A percentile compares a stretch with the other conserved stretches of the same genome.
Evolutionary conservation across 2,329 filamentous ascomycete genomes (phyloP).

Genomic region (Leptographium procerum): DNA sequence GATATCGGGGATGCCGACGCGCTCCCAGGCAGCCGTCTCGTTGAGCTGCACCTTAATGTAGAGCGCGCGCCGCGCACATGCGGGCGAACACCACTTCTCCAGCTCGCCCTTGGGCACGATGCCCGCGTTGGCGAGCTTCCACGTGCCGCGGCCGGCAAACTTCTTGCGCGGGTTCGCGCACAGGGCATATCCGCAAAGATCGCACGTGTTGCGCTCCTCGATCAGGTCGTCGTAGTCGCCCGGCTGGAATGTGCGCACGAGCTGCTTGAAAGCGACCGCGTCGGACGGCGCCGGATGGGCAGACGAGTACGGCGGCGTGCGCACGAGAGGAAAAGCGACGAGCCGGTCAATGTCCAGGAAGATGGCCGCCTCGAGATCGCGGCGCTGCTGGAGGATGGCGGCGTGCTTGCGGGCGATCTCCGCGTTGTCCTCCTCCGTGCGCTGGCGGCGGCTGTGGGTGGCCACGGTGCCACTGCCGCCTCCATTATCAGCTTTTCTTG

Average conservation of each 20-base stretch:
- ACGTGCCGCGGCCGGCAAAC: constrained; percentile 47
- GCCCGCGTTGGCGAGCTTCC: constrained; percentile 49
- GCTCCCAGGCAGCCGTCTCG: constrained; percentile 76
- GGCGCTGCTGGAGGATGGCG: constrained; percentile 68
- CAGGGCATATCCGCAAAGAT: constrained; percentile 71
- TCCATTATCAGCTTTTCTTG: constrained; percentile 37
- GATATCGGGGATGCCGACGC: constrained; percentile 46
- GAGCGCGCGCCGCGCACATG: constrained; percentile 67
- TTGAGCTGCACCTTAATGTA: constrained; percentile 83
- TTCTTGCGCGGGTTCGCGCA: constrained; percentile 56
- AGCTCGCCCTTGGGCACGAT: constrained; percentile 62
- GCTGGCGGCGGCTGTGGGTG: constrained; percentile 19
- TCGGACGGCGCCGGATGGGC: constrained; percentile 46
- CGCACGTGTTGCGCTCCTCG: constrained; percentile 76
- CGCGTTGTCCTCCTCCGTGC: constrained; percentile 29
- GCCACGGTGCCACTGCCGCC: background rate
- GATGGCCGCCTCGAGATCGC: constrained; percentile 64
- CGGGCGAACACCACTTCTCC: constrained; percentile 77
- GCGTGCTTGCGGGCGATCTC: constrained; percentile 74
- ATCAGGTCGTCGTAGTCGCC: constrained; percentile 83
- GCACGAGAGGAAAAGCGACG: constrained; percentile 42
- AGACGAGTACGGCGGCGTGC: constrained; percentile 24
- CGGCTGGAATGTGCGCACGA: constrained; percentile 67
- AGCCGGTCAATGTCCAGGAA: constrained; percentile 61
- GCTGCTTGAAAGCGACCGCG: constrained; percentile 49